Base-by-base conservation (phyloP, 2,329 filamentous ascomycete species). In the Catunica adiposa region DNA sequence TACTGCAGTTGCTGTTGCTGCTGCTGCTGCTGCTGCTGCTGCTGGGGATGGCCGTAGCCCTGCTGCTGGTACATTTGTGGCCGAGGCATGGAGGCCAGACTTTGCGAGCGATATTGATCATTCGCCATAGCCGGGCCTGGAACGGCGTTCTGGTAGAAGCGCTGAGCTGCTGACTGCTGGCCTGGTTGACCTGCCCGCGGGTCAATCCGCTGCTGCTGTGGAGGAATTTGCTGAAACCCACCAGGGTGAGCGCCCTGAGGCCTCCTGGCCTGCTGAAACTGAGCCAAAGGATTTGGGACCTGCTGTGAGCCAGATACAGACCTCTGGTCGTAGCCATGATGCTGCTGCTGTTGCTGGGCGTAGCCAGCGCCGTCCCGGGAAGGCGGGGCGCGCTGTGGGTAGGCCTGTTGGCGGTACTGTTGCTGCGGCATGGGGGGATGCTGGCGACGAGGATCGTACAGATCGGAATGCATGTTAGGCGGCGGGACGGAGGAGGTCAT, bases 91-190 rank as follows among this genome's bases (percentile, higher is more conserved):
- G 82, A 82, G 38, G 88, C 90, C 65, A 98, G 81, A 34, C 90
- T 97, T 63, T 95, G 88, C n/a, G 92, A 94, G 58, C 92, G 81
- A 70, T 89, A 94, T 4, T 83, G 75, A 68, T 97, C 90, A 37
- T 80, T 82, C 66, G 92, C 92, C 69, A 94, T 69, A 47, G 88
- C 86, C 51, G 86, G 82, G 14, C 69, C 72, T 8, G 81, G 75
- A 20, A 78, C 76, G 62, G 75, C 74, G 57, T 75, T 73, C 59
- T 80, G 78, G 63, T 85, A 80, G 61, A 77, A 79, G 54, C 80
- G 75, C 62, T 83, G 75, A 63, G 67, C 71, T 58, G 73, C 71
- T 56, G 68, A 73, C 58, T 66, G 73, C 11, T 26, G 48, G 15
- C 74, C 72, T 34, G 31, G 48, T 26, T 74, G 72, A 25, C 69